A percentile compares a stretch with the other conserved stretches of the same genome.
Evolutionary conservation across 129 eudicot species (phyloP).

Genomic region (Calendula officinalis): DNA sequence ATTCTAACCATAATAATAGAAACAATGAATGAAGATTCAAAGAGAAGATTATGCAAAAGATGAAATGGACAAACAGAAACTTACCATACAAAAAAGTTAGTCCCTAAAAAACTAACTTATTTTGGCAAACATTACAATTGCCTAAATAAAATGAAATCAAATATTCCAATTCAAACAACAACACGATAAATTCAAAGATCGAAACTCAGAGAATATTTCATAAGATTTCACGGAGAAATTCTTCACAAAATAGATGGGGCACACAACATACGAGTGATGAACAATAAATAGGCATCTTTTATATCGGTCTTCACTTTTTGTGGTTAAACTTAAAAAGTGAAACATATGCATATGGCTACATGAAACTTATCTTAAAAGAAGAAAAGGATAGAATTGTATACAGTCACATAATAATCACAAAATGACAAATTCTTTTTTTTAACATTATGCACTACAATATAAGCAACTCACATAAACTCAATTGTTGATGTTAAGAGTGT

Average conservation of each 20-base stretch:
- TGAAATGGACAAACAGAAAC: constrained; percentile 4
- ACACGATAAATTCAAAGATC: constrained; percentile 36
- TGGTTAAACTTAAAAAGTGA: constrained; percentile 24
- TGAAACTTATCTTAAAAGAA: constrained; percentile 15
- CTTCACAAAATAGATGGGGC: constrained; percentile 28
- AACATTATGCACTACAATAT: constrained; percentile 23
- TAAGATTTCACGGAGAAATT: constrained; percentile 31
- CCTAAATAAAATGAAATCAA: neutral
- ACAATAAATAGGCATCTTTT: constrained; percentile 26
- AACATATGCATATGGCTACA: constrained; percentile 24
- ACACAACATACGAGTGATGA: constrained; percentile 30
- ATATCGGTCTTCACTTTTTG: constrained; percentile 20
- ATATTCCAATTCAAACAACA: constrained; percentile 25
- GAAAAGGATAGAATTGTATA: constrained; percentile 4
- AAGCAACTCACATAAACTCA: neutral
- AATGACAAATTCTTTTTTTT: neutral
- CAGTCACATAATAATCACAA: constrained; percentile 12
- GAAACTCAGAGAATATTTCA: constrained; percentile 36
- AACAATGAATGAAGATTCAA: constrained; percentile 11
- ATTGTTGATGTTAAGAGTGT: constrained; percentile 13
- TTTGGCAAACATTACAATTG: constrained; percentile 16
- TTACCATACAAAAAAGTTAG: constrained; percentile 19
- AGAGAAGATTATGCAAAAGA: neutral
- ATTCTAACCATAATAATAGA: constrained; percentile 9
- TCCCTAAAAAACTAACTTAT: neutral